phyloP scores from a whole-genome alignment of 2,329 filamentous ascomycete genomes.

The Balansia obtecta region DNA sequence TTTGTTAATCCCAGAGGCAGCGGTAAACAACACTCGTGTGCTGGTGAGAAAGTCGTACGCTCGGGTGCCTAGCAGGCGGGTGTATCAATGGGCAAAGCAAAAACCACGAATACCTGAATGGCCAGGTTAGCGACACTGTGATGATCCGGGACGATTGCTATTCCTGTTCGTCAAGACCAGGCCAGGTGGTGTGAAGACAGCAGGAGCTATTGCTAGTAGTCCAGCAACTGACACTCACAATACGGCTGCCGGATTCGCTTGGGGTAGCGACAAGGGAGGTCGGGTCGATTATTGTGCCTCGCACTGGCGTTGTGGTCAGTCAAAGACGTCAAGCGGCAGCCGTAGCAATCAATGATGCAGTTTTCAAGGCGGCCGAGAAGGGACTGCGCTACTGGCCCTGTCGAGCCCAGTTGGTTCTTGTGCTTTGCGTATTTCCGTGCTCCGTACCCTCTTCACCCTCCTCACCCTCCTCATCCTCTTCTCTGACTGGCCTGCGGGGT shows the following conservation, averaged over 20 bases:
- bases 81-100: not conserved
- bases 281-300: not conserved
- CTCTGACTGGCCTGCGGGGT: too few relatives aligned
- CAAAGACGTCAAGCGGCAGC: not conserved
- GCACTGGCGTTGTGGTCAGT: not conserved
- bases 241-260: not conserved
- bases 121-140: conserved; percentile 5
- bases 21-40: not conserved
- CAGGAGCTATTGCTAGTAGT: not conserved
- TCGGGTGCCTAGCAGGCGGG: not conserved
- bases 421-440: not conserved
- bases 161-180: not conserved
- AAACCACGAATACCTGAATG: conserved; percentile 3
- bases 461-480: not conserved
- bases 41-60: not conserved
- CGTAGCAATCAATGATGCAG: conserved; percentile 4
- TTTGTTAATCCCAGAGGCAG: not conserved
- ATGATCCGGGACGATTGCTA: not conserved
- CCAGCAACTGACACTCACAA: conserved; percentile 1
- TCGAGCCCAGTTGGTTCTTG: too few relatives aligned
- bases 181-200: not conserved
- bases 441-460: not conserved
- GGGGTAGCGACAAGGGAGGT: not conserved
- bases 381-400: not conserved
- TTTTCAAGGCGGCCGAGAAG: conserved; percentile 1